These are phyloP conservation scores for Lophium mytilinum DNA, from an alignment of 495 filamentous ascomycete species.

Conservation along the genomic window DNA sequence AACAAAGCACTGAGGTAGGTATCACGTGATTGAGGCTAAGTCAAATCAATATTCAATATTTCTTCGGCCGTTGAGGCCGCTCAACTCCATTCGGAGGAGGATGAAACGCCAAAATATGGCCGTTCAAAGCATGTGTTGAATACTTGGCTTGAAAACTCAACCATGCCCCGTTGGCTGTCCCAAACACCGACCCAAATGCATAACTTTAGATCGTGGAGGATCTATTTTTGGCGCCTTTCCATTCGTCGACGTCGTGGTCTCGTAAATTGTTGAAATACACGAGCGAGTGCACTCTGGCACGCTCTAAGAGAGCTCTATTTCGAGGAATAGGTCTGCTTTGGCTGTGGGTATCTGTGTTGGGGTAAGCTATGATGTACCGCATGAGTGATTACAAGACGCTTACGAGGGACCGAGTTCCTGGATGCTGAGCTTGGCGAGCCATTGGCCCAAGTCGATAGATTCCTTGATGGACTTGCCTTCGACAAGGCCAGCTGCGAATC, in stretches of 20 bases:
- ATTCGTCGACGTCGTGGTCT: conserved; percentile 1
- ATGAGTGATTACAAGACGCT: conserved; percentile 29
- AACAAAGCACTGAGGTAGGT: no score
- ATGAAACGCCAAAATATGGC: no score
- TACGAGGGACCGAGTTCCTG: conserved; percentile 94
- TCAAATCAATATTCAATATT: no score
- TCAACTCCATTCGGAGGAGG: no score
- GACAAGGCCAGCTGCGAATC: conserved; percentile 82
- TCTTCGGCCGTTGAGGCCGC: no score
- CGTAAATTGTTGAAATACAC: conserved; percentile 28
- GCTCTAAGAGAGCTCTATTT: not conserved
- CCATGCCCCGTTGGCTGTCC: not conserved
- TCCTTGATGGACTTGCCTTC: conserved; percentile 69
- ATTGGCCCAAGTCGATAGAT: conserved; percentile 82
- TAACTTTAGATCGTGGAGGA: not conserved
- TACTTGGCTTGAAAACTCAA: no score
- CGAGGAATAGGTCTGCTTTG: conserved; percentile 66
- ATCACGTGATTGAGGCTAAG: no score
- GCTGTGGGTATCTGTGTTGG: conserved; percentile 62
- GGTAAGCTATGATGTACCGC: not conserved
- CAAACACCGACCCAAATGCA: not conserved
- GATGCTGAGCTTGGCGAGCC: conserved; percentile 87
- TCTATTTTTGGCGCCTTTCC: not conserved
- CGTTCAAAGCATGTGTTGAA: no score
- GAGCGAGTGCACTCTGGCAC: conserved; percentile 5